phyloP scores from a whole-genome alignment of 2,329 filamentous ascomycete genomes.

The Rutstroemia sp. region DNA sequence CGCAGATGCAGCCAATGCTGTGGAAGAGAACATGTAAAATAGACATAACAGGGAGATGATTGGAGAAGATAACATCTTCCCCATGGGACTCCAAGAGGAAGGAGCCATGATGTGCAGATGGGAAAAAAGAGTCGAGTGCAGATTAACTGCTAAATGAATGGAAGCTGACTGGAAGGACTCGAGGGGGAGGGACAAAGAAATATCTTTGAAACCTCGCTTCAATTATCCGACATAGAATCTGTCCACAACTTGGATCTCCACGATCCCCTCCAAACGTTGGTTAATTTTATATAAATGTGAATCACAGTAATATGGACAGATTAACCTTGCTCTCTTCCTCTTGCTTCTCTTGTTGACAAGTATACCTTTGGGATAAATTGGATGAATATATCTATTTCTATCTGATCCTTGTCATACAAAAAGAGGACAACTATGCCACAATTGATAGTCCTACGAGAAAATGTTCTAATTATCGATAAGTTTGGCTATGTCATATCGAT shows the following conservation, averaged over 20 bases:
- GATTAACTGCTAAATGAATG: conserved; percentile 24
- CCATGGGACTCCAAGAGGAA: conserved; percentile 11
- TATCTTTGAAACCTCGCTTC: conserved; percentile 20
- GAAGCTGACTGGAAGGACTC: conserved; percentile 16
- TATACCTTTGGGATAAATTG: not conserved
- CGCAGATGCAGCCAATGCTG: conserved; percentile 44
- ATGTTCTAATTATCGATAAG: not conserved
- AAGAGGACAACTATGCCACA: conserved; percentile 11
- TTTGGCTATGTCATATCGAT: not conserved
- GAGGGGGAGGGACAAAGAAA: conserved; percentile 2
- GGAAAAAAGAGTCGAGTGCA: not conserved
- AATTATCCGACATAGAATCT: conserved; percentile 24
- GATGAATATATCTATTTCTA: not conserved
- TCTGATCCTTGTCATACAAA: conserved; percentile 1
- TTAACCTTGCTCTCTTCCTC: not conserved
- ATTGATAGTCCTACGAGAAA: not conserved
- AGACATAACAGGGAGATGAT: conserved; percentile 26
- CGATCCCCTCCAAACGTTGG: not conserved
- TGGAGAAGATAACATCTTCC: conserved; percentile 21
- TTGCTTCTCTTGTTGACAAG: not conserved
- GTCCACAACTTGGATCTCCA: conserved; percentile 20
- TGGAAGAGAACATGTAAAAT: conserved; percentile 28
- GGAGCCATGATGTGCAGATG: conserved; percentile 23
- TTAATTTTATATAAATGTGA: not conserved
- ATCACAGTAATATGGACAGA: not conserved